A percentile compares a stretch with the other conserved stretches of the same genome.
Conservation (phyloP, 129 eudicot species). For the Escallonia herrerae region DNA sequence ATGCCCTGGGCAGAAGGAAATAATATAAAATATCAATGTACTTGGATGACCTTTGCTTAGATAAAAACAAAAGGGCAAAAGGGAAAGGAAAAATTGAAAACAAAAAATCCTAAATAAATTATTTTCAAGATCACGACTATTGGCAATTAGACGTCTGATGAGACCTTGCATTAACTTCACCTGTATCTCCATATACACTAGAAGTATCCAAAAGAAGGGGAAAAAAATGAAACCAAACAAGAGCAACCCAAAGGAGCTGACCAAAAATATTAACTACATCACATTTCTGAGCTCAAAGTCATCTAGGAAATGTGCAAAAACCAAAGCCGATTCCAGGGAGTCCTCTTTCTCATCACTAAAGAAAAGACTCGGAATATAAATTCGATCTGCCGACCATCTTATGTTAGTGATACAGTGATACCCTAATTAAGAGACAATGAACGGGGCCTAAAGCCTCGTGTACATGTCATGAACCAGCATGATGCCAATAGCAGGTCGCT, state of each 20-base stretch:
- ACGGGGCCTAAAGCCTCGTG: background rate
- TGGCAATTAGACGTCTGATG: background rate
- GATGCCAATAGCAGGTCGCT: constrained; percentile 4
- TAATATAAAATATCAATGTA: background rate
- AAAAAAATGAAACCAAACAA: too few relatives aligned
- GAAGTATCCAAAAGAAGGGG: too few relatives aligned
- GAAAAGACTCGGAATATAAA: too few relatives aligned
- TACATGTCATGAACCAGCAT: background rate
- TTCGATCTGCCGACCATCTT: background rate
- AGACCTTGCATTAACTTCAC: background rate
- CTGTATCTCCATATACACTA: too few relatives aligned
- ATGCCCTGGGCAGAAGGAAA: constrained; percentile 52
- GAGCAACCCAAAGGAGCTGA: too few relatives aligned
- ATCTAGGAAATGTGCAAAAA: too few relatives aligned
- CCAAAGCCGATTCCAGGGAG: too few relatives aligned
- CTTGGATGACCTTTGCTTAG: background rate
- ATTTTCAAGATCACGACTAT: background rate
- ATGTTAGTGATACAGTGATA: background rate
- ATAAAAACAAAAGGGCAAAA: background rate
- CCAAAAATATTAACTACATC: too few relatives aligned
- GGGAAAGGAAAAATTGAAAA: background rate
- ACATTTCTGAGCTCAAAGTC: too few relatives aligned
- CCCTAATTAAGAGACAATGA: background rate
- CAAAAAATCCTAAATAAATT: background rate
- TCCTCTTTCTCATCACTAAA: too few relatives aligned